These are phyloP conservation scores for Ormosia semicastrata DNA, from an alignment of 306 rosid genomes.

Conservation along the genomic window DNA sequence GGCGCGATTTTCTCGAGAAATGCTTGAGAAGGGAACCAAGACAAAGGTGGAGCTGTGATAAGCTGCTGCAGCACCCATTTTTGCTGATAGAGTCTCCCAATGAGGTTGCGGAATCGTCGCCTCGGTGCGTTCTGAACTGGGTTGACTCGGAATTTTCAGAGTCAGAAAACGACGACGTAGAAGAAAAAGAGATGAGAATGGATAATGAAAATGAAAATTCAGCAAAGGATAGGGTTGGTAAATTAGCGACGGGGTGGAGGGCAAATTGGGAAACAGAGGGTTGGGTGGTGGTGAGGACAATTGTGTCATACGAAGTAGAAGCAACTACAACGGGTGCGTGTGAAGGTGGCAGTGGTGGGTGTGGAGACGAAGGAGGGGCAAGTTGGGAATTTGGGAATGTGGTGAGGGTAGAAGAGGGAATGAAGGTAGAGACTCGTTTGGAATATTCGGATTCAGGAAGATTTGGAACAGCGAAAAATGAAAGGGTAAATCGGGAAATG, in stretches of 20 bases:
- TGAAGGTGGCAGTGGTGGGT: background rate
- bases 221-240: constrained; percentile 43
- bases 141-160: constrained; percentile 43
- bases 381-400: background rate
- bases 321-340: background rate
- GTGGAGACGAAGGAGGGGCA: constrained; percentile 19
- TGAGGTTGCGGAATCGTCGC: constrained; percentile 48
- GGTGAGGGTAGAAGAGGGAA: constrained; percentile 24
- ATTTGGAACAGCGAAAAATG: background rate
- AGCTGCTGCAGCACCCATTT: constrained; percentile 82
- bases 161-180: constrained; percentile 24
- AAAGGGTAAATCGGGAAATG: constrained; percentile 37
- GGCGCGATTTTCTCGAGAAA: constrained; percentile 63
- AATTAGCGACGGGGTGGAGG: constrained; percentile 48
- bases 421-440: constrained; percentile 10
- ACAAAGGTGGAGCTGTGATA: constrained; percentile 81
- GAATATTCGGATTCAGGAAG: constrained; percentile 33
- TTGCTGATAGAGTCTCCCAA: constrained; percentile 24
- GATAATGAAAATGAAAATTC: background rate
- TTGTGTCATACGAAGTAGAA: constrained; percentile 13
- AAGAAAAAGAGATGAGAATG: background rate
- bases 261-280: constrained; percentile 70
- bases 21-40: constrained; percentile 56
- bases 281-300: constrained; percentile 63
- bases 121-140: constrained; percentile 86